Percentiles rank a stretch among this genome's conserved stretches.
These are phyloP conservation scores for Plasmodium blacklocki DNA, from an alignment of 169 alveolate species.

Conservation along the genomic window DNA sequence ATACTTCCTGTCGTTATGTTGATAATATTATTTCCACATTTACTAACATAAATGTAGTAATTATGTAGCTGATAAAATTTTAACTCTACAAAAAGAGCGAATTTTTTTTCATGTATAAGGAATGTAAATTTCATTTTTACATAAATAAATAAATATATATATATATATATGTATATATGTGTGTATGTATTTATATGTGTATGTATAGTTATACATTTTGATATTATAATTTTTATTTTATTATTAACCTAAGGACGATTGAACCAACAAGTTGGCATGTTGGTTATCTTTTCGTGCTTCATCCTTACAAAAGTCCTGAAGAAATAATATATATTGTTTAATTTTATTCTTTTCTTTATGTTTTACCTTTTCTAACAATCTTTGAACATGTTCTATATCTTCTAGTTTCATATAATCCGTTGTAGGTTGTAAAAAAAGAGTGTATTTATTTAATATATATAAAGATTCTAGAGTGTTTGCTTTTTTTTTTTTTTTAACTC, in stretches of 20 bases:
- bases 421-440: slow-evolving; percentile 37
- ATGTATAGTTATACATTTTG: not conserved
- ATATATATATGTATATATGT: not conserved
- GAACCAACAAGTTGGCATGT: not conserved
- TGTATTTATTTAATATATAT: slow-evolving; percentile 57
- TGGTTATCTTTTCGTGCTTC: not conserved
- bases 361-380: slow-evolving; percentile 10
- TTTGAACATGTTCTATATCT: slow-evolving; percentile 47
- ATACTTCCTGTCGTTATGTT: slow-evolving; percentile 49
- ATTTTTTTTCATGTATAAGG: not conserved
- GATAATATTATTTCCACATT: slow-evolving; percentile 30
- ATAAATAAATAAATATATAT: not conserved
- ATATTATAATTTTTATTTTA: not conserved
- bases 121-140: too few relatives aligned
- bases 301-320: slow-evolving; percentile 23
- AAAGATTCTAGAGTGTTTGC: slow-evolving; percentile 60
- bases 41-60: slow-evolving; percentile 55
- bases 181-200: not conserved
- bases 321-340: slow-evolving; percentile 12
- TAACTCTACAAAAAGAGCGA: slow-evolving; percentile 14
- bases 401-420: slow-evolving; percentile 60
- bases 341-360: slow-evolving; percentile 33
- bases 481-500: slow-evolving; percentile 54
- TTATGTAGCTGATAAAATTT: slow-evolving; percentile 18
- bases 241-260: not conserved